These are phyloP conservation scores for Carex myosuroides DNA, from an alignment of 176 grass and related monocot genomes.

Conservation along the genomic window DNA sequence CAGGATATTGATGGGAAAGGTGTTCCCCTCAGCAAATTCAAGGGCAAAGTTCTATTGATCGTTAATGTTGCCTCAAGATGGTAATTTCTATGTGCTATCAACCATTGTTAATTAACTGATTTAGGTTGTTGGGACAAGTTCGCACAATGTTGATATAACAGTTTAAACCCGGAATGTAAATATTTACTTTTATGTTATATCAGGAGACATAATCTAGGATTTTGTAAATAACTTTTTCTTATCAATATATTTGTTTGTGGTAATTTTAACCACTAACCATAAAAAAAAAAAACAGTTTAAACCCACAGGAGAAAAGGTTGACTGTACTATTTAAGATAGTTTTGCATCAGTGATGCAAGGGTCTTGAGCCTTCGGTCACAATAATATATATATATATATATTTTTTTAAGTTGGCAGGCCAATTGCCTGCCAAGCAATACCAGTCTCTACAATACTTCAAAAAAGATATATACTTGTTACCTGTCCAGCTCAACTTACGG, in stretches of 20 bases:
- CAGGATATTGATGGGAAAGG: conserved; percentile 94
- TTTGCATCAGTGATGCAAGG: not conserved
- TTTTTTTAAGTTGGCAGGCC: too few relatives aligned
- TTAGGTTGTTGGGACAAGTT: not conserved
- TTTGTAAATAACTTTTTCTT: too few relatives aligned
- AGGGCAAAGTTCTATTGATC: conserved; percentile 66
- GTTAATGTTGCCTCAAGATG: conserved; percentile 97
- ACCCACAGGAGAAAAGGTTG: not conserved
- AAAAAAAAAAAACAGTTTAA: not conserved
- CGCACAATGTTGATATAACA: not conserved
- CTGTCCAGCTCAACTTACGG: not conserved
- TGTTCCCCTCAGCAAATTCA: conserved; percentile 86
- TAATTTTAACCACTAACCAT: too few relatives aligned
- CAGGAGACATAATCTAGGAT: too few relatives aligned
- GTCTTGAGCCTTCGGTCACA: not conserved
- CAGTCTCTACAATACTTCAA: not conserved
- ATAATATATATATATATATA: not conserved
- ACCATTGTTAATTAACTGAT: not conserved
- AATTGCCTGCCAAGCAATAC: too few relatives aligned
- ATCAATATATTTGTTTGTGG: too few relatives aligned
- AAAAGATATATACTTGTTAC: not conserved
- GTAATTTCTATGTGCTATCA: conserved; percentile 34
- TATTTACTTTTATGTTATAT: too few relatives aligned
- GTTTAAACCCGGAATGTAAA: too few relatives aligned
- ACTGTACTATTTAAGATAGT: not conserved